These are phyloP conservation scores for Colletotrichum magnum DNA, from an alignment of 2,329 filamentous ascomycete genomes.

Conservation along the genomic window DNA sequence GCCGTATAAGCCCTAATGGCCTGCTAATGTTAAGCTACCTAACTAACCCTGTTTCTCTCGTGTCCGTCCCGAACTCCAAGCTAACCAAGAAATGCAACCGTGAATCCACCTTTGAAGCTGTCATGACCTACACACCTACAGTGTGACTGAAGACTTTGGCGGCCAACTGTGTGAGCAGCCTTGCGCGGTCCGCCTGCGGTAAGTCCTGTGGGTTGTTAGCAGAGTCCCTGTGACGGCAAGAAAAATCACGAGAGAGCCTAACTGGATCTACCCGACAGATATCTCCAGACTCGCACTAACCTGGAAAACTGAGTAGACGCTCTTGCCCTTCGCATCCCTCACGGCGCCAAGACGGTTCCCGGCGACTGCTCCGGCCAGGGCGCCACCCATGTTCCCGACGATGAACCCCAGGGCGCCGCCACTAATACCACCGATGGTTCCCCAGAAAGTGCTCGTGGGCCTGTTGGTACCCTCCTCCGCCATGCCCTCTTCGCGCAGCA, in stretches of 20 bases:
- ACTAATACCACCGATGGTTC: conserved; percentile 85
- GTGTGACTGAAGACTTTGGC: conserved; percentile 88
- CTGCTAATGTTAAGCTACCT: conserved; percentile 5
- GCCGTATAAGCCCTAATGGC: conserved; percentile 7
- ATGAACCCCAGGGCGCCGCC: conserved; percentile 96
- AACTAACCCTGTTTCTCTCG: neutral
- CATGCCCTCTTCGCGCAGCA: conserved; percentile 89
- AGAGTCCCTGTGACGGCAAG: no score
- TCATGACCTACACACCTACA: conserved; percentile 65
- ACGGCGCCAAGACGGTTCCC: conserved; percentile 93
- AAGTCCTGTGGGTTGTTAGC: conserved; percentile 70
- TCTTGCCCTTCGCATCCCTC: conserved; percentile 92
- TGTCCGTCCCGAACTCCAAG: conserved; percentile 35
- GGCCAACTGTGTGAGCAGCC: conserved; percentile 86
- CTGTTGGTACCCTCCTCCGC: conserved; percentile 75
- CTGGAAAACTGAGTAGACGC: conserved; percentile 91
- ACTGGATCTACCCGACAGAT: conserved; percentile 30
- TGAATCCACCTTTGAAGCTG: neutral
- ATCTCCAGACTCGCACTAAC: conserved; percentile 51
- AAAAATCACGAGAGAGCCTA: conserved; percentile 18
- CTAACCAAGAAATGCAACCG: conserved; percentile 15
- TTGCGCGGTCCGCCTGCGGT: conserved; percentile 84
- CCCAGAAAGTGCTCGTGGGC: conserved; percentile 85
- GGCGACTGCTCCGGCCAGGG: conserved; percentile 90
- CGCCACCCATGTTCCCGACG: conserved; percentile 89